A percentile compares a stretch with the other conserved stretches of the same genome.
These are phyloP conservation scores for Chimonanthus praecox DNA, from an alignment of 164 flowering plant species.

Conservation along the genomic window DNA sequence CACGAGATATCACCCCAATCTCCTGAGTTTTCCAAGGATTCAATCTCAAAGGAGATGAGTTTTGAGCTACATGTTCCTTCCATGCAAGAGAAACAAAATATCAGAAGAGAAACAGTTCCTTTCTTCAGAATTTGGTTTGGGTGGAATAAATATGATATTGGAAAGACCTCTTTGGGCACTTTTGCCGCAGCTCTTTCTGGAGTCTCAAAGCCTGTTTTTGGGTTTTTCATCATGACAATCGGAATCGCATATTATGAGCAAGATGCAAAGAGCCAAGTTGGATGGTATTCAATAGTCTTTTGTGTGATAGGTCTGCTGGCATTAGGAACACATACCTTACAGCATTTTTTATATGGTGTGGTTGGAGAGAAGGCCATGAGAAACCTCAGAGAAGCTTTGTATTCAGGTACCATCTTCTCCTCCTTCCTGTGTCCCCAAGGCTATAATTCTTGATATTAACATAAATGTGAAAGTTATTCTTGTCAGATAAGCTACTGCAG, in stretches of 20 bases:
- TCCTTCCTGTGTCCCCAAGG: neutral
- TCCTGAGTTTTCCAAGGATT: conserved; percentile 16
- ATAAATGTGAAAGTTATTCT: neutral
- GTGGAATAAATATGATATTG: conserved; percentile 17
- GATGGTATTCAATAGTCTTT: conserved; percentile 38
- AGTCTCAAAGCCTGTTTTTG: conserved; percentile 69
- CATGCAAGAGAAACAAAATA: conserved; percentile 4
- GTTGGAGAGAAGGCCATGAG: conserved; percentile 68
- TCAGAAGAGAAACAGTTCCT: conserved; percentile 13
- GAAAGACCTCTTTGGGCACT: conserved; percentile 43
- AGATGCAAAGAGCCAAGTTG: conserved; percentile 37
- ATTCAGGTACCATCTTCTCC: conserved; percentile 36
- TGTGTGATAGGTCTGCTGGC: conserved; percentile 46
- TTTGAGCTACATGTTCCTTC: conserved; percentile 5
- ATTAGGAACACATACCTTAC: conserved; percentile 50
- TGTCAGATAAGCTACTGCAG: neutral
- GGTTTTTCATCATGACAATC: conserved; percentile 66
- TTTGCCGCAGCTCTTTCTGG: conserved; percentile 66
- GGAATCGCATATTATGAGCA: conserved; percentile 50
- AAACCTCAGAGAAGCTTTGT: conserved; percentile 50
- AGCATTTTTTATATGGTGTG: conserved; percentile 59
- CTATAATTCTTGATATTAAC: neutral
- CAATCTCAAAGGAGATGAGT: conserved; percentile 8
- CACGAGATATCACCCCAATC: conserved; percentile 15
- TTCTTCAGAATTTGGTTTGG: conserved; percentile 31